phyloP scores from a whole-genome alignment of 352 stramenopile species.

The Elongisporangium anandrum region DNA sequence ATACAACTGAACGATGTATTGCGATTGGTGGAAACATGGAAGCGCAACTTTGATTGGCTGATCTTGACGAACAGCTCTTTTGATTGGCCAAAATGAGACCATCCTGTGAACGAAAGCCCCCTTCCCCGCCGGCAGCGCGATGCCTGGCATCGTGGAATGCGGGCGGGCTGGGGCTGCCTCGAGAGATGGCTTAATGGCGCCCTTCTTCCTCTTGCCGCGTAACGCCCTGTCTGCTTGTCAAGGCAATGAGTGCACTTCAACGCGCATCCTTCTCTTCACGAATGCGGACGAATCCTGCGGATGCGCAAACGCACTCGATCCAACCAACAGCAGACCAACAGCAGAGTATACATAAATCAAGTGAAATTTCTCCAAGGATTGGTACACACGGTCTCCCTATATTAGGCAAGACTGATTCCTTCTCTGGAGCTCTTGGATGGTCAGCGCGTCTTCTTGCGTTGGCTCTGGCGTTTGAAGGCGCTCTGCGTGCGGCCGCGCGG shows the following conservation, averaged over 20 bases:
- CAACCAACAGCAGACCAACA: no score
- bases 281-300: not conserved
- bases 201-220: not conserved
- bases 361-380: not conserved
- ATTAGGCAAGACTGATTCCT: not conserved
- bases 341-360: not conserved
- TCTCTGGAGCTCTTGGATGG: not conserved
- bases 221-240: not conserved
- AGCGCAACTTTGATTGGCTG: not conserved
- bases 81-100: not conserved
- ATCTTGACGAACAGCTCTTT: not conserved
- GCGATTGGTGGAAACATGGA: not conserved
- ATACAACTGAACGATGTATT: not conserved
- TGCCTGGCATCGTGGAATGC: not conserved
- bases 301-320: not conserved
- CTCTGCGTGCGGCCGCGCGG: constrained; percentile 18
- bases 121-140: not conserved
- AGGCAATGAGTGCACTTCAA: not conserved
- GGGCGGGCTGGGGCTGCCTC: not conserved
- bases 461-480: not conserved
- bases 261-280: not conserved
- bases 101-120: not conserved
- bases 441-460: not conserved
- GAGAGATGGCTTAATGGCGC: not conserved
- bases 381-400: not conserved